Conservation (phyloP, 78 protist species). For the Diacronema lutheri region DNA sequence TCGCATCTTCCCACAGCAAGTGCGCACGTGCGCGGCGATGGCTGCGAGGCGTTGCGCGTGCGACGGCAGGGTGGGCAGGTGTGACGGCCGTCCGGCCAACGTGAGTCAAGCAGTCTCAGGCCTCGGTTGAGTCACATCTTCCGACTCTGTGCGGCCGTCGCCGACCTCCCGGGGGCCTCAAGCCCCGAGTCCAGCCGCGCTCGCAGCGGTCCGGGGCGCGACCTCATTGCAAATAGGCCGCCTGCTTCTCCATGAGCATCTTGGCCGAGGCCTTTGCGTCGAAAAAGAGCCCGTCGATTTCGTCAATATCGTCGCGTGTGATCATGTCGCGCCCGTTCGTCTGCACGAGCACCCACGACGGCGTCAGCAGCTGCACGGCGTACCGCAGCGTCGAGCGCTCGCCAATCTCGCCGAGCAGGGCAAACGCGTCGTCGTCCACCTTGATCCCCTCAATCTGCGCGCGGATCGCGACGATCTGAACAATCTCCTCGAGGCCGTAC, state of each 20-base stretch:
- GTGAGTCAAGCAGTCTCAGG: no score
- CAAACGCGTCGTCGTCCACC: constrained; percentile 70
- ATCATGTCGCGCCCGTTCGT: constrained; percentile 62
- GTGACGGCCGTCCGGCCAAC: no score
- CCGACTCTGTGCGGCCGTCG: no score
- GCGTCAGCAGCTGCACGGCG: constrained; percentile 96
- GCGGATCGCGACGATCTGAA: constrained; percentile 46
- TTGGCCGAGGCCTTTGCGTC: constrained; percentile 97
- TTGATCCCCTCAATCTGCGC: constrained; percentile 73
- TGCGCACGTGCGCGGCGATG: no score
- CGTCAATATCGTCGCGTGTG: constrained; percentile 74
- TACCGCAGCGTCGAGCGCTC: constrained; percentile 42
- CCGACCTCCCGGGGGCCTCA: no score
- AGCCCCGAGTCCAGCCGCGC: no score
- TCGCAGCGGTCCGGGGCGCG: no score
- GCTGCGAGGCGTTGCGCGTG: no score
- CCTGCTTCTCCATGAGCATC: constrained; percentile 59
- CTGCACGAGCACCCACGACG: constrained; percentile 83
- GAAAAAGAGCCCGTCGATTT: constrained; percentile 79
- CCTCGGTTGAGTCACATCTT: no score
- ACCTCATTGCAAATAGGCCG: not conserved
- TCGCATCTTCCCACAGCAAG: no score
- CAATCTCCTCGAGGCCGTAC: constrained; percentile 71
- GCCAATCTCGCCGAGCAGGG: constrained; percentile 50
- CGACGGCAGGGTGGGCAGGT: no score